These are phyloP conservation scores for Adiantum capillusveneris DNA, from an alignment of 75 land plant genomes.

Conservation along the genomic window DNA sequence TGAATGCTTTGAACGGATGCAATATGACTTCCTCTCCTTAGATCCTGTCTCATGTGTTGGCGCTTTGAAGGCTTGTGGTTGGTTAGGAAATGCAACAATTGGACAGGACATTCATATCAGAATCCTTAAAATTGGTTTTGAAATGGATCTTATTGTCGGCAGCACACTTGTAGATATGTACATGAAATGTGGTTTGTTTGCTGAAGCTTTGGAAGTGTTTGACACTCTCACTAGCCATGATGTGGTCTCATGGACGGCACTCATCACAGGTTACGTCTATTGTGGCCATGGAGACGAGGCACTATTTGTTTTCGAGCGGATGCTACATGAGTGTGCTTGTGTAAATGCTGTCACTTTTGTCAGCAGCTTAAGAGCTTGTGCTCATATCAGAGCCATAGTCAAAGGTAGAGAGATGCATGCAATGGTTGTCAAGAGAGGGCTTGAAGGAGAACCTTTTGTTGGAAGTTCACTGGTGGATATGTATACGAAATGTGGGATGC, in stretches of 20 bases:
- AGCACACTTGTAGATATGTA: slow-evolving; percentile 18
- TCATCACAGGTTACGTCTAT: slow-evolving; percentile 15
- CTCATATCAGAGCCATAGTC: slow-evolving; percentile 2
- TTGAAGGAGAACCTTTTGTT: slow-evolving; percentile 9
- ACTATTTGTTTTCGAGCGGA: slow-evolving; percentile 19
- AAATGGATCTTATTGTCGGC: slow-evolving; percentile 8
- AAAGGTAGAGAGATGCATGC: slow-evolving; percentile 13
- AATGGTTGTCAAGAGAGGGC: slow-evolving; percentile 5
- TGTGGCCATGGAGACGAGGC: slow-evolving; percentile 12
- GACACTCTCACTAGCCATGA: slow-evolving; percentile 5
- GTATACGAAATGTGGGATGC: slow-evolving; percentile 18
- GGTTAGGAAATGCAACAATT: not conserved
- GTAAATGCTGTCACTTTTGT: slow-evolving; percentile 6
- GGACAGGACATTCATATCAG: not conserved
- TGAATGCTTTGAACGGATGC: slow-evolving; percentile 31
- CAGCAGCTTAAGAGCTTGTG: slow-evolving; percentile 13
- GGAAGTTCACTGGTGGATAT: slow-evolving; percentile 12
- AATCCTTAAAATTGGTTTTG: not conserved
- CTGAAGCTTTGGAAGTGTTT: slow-evolving; percentile 14
- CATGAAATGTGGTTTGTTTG: slow-evolving; percentile 14
- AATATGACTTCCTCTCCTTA: slow-evolving; percentile 3
- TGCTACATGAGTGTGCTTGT: slow-evolving; percentile 8
- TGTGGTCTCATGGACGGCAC: slow-evolving; percentile 21
- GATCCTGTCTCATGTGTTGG: not conserved
- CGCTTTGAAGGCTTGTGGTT: slow-evolving; percentile 13